Evolutionary conservation across 352 stramenopile genomes (phyloP).

Genomic region (Globisporangium camurandrum): DNA sequence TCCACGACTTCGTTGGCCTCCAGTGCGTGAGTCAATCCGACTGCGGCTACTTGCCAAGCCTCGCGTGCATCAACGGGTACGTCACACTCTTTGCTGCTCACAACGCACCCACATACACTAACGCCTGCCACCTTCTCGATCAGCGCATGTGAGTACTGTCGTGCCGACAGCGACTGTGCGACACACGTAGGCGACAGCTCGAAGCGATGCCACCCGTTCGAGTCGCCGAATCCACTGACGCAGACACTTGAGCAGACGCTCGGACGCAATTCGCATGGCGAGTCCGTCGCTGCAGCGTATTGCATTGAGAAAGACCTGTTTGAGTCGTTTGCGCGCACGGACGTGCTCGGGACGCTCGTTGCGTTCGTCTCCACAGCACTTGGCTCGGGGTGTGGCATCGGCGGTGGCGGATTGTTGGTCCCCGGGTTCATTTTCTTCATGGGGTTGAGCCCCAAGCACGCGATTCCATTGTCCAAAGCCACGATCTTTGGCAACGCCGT

Average conservation of each 20-base stretch:
- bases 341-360: slow-evolving; percentile 58
- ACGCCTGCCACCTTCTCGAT: slow-evolving; percentile 3
- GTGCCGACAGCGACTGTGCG: slow-evolving; percentile 50
- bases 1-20: slow-evolving; percentile 31
- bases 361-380: slow-evolving; percentile 83
- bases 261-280: slow-evolving; percentile 21
- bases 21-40: slow-evolving; percentile 39
- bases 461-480: slow-evolving; percentile 95
- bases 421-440: slow-evolving; percentile 97
- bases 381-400: slow-evolving; percentile 87
- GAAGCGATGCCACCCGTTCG: slow-evolving; percentile 50
- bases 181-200: slow-evolving; percentile 27
- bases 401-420: slow-evolving; percentile 94
- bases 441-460: slow-evolving; percentile 89
- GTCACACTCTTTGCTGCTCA: not conserved
- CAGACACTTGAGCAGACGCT: slow-evolving; percentile 25
- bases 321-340: slow-evolving; percentile 57
- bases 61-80: slow-evolving; percentile 61
- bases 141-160: slow-evolving; percentile 69
- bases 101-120: not conserved
- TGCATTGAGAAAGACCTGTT: slow-evolving; percentile 85
- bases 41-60: slow-evolving; percentile 67
- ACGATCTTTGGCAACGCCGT: slow-evolving; percentile 96
- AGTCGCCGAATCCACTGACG: slow-evolving; percentile 23
- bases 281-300: slow-evolving; percentile 35